phyloP scores from a whole-genome alignment of 2,329 filamentous ascomycete species.

The Calonectria pseudoturangicola region DNA sequence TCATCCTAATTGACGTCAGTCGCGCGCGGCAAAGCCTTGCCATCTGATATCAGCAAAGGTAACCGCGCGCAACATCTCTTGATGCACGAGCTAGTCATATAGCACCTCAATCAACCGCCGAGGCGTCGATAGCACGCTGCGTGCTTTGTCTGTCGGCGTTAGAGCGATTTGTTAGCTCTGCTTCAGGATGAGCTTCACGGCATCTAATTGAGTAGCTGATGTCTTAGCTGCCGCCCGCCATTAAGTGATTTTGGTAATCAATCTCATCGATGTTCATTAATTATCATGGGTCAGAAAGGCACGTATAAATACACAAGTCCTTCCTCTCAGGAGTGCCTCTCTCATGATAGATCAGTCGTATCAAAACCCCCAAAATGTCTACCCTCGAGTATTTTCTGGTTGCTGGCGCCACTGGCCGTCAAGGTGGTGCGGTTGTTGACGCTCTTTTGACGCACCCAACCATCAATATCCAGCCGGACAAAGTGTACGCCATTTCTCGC shows the following conservation, averaged over 20 bases:
- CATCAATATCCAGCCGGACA: conserved; percentile 65
- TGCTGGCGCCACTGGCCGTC: conserved; percentile 57
- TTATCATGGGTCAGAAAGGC: neutral
- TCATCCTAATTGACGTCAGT: conserved; percentile 10
- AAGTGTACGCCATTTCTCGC: conserved; percentile 70
- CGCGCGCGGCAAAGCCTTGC: conserved; percentile 9
- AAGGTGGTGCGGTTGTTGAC: conserved; percentile 55
- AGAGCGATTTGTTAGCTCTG: neutral
- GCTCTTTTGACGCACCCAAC: conserved; percentile 50
- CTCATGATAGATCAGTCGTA: neutral
- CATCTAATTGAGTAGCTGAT: neutral
- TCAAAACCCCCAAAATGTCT: conserved; percentile 28
- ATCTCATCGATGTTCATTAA: neutral
- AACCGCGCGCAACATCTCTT: conserved; percentile 11
- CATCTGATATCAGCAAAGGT: neutral
- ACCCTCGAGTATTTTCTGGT: conserved; percentile 46
- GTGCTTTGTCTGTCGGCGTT: neutral
- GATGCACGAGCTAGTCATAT: neutral
- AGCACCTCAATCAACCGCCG: neutral
- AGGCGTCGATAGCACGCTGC: neutral
- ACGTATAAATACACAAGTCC: neutral
- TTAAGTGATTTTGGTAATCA: conserved; percentile 6
- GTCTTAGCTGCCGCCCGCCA: neutral
- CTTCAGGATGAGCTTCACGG: neutral
- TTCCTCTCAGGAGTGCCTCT: too few species aligned